Base-by-base conservation (phyloP, 306 rosid genomes). In the Quercus dentata region DNA sequence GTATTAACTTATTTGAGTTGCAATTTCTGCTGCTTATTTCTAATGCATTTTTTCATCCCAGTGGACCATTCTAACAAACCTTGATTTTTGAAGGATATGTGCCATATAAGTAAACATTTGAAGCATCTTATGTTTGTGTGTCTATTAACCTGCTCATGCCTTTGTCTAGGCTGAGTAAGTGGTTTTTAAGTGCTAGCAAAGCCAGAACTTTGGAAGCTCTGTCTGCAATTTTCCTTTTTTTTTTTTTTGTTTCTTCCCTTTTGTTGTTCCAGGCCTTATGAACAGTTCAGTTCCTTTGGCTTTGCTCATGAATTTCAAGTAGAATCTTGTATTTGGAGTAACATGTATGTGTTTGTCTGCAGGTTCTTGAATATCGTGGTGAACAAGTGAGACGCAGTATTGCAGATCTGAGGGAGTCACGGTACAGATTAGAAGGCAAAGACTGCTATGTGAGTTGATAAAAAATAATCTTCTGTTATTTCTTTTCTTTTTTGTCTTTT, bases 361-460 rank as follows among this genome's bases (percentile, higher is more conserved):
- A 96, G 99, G 99, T 96, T 85, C 98, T 96, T 84, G 99, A 96
- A 86, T 96, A 96, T 79, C 99, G 98, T 18, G 99, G 99, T 6
- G 99, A 96, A 83, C 99, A 96, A 87, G 98, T 96, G 78, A 83
- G 99, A 81, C 84, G 99, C 58, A 89, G 97, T 69, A 57, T 96
- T 49, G 99, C 98, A 20, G 99, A 96, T 85, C 81, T 96, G 84
- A 93, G 99, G 81, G 99, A 96, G 83, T 88, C 91, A 3, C 97
- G 88, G 61, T 96, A 96, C 85, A 93, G 88, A 85, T 67, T 21
- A 55, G 91, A 89, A 83, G 93, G 97, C 86, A 93, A 96, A 87
- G 98, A 96, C 83, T 96, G 99, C 87, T 96, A 96, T 68, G 99
- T 96, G 87, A 83, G 98, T 85, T 76, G 58, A 9, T 35, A n/a